Percentiles rank a stretch among this genome's conserved stretches.
Conservation (phyloP, 306 rosid genomes). For the Vigna hirtella region DNA sequence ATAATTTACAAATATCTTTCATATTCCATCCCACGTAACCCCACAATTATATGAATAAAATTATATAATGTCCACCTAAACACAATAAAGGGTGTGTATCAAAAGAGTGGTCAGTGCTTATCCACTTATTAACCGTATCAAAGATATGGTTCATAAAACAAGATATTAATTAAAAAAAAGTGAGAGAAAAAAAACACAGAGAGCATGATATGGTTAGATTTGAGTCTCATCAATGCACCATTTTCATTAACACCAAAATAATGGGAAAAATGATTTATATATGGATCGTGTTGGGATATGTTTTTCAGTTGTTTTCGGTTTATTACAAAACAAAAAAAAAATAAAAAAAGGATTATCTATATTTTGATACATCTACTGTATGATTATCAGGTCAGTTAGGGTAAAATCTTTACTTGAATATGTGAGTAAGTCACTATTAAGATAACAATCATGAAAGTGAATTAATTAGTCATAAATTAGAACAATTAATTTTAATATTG, state of each 20-base stretch:
- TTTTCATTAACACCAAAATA: conserved; percentile 7
- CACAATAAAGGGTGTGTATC: conserved; percentile 34
- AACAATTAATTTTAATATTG: accelerated
- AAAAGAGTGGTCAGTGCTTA: conserved; percentile 44
- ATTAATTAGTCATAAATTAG: too few species aligned
- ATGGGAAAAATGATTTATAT: background rate
- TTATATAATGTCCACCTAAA: conserved; percentile 37
- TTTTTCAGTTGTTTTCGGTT: conserved; percentile 25
- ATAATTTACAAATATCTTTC: conserved; percentile 38
- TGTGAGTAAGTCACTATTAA: accelerated
- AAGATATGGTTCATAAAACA: conserved; percentile 44
- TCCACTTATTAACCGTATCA: conserved; percentile 45
- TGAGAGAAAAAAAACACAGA: background rate
- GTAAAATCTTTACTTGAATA: too few species aligned
- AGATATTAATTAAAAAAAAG: background rate
- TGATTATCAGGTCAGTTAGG: too few species aligned
- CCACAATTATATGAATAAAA: conserved; percentile 21
- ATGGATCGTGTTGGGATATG: background rate
- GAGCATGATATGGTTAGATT: background rate
- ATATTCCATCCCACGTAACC: conserved; percentile 38
- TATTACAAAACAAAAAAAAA: background rate
- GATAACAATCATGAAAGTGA: too few species aligned
- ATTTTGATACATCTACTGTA: too few species aligned
- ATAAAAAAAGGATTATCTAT: background rate
- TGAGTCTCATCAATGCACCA: conserved; percentile 3